Evolutionary conservation across 305 asterid species (phyloP).

Genomic region (Euphrasia arctica): DNA sequence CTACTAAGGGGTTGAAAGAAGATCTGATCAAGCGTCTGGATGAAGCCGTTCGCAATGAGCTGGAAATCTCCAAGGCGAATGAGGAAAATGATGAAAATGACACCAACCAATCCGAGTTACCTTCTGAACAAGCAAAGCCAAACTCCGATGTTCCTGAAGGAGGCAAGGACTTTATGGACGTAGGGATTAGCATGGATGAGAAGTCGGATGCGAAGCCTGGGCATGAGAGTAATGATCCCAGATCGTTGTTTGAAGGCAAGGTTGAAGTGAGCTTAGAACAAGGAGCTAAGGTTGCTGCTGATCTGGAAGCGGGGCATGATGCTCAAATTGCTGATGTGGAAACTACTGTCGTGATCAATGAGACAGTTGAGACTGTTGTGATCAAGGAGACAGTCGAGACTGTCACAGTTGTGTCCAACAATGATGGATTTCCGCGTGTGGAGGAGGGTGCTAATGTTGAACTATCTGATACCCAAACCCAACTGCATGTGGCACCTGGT

Average conservation of each 20-base stretch:
- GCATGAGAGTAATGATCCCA: slow-evolving; percentile 29
- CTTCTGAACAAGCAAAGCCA: slow-evolving; percentile 29
- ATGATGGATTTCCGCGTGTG: slow-evolving; percentile 21
- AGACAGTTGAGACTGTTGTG: slow-evolving; percentile 30
- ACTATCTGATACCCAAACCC: slow-evolving; percentile 25
- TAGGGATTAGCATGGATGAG: slow-evolving; percentile 24
- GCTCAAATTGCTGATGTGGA: slow-evolving; percentile 28
- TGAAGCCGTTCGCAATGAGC: slow-evolving; percentile 64
- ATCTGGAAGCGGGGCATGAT: slow-evolving; percentile 33
- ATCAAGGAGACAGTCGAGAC: slow-evolving; percentile 37
- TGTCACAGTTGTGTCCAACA: slow-evolving; percentile 22
- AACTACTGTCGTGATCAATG: slow-evolving; percentile 33
- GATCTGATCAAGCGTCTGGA: slow-evolving; percentile 72
- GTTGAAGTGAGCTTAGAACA: slow-evolving; percentile 32
- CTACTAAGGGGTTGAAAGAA: slow-evolving; percentile 75
- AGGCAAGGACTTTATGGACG: slow-evolving; percentile 23
- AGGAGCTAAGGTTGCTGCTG: slow-evolving; percentile 29
- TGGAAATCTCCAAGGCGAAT: slow-evolving; percentile 26
- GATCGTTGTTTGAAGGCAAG: slow-evolving; percentile 26
- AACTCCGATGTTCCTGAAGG: slow-evolving; percentile 33
- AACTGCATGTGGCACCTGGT: slow-evolving; percentile 24
- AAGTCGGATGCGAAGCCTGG: slow-evolving; percentile 31
- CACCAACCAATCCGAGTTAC: slow-evolving; percentile 22
- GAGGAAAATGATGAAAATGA: slow-evolving; percentile 25
- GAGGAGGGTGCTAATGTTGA: slow-evolving; percentile 31